phyloP scores from a whole-genome alignment of 2,329 filamentous ascomycete genomes.

The Colletotrichum lupini region DNA sequence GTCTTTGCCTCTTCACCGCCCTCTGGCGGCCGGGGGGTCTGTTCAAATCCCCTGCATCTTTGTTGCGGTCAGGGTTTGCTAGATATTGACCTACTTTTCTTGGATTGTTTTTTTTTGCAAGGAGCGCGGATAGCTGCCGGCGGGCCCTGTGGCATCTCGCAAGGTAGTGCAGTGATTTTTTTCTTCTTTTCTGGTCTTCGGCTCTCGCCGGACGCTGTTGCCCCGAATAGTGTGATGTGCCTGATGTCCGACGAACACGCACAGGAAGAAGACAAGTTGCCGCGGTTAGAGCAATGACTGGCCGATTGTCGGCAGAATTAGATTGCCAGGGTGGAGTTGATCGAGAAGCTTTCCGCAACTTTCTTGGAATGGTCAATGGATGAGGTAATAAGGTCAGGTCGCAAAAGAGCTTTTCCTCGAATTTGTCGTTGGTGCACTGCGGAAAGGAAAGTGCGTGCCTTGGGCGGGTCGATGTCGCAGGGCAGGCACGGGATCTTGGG shows the following conservation, averaged over 20 bases:
- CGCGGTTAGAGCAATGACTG: not conserved
- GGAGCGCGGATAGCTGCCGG: not conserved
- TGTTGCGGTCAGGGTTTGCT: not conserved
- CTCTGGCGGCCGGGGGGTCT: slow-evolving; percentile 17
- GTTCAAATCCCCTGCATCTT: slow-evolving; percentile 12
- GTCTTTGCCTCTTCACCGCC: slow-evolving; percentile 26
- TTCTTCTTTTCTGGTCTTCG: not conserved
- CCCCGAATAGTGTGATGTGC: not conserved
- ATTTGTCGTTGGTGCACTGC: not conserved
- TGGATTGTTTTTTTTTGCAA: not conserved
- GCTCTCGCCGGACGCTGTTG: slow-evolving; percentile 6
- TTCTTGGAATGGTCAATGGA: not conserved
- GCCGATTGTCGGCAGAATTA: slow-evolving; percentile 14
- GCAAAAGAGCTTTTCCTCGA: not conserved
- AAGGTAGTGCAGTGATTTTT: not conserved
- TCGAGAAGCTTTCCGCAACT: slow-evolving; percentile 8
- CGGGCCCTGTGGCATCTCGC: not conserved
- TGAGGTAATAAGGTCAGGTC: not conserved
- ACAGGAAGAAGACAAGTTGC: not conserved
- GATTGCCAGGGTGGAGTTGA: slow-evolving; percentile 10
- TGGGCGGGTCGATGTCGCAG: slow-evolving; percentile 13
- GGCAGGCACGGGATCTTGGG: not conserved
- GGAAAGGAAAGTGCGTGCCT: not conserved
- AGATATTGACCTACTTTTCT: not conserved
- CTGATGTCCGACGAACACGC: slow-evolving; percentile 2